A percentile compares a stretch with the other conserved stretches of the same genome.
Conservation (phyloP, 306 rosid species). For the Cucurbita pepo region DNA sequence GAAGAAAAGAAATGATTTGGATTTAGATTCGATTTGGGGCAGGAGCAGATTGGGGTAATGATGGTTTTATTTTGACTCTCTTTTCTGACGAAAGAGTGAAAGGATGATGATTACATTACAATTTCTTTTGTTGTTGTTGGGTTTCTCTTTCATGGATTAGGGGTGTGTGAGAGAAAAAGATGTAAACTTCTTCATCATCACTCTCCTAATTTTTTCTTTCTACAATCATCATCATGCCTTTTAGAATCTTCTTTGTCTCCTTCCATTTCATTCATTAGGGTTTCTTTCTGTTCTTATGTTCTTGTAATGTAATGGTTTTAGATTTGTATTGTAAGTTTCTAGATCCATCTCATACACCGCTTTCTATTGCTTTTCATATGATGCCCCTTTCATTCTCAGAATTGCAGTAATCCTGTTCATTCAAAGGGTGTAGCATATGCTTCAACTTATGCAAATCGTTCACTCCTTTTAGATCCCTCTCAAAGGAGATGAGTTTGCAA, state of each 20-base stretch:
- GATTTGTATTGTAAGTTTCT: neutral
- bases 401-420: neutral
- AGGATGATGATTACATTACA: constrained; percentile 20
- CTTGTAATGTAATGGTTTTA: neutral
- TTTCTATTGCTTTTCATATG: neutral
- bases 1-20: neutral
- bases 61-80: constrained; percentile 28
- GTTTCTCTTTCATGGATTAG: constrained; percentile 8
- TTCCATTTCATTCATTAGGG: neutral
- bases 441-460: too few species aligned
- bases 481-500: too few species aligned
- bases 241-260: constrained; percentile 33
- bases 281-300: neutral
- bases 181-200: constrained; percentile 9
- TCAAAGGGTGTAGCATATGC: too few species aligned
- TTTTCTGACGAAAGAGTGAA: constrained; percentile 22
- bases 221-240: constrained; percentile 15
- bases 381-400: neutral
- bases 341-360: constrained; percentile 5
- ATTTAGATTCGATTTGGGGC: constrained; percentile 10
- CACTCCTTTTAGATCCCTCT: too few species aligned
- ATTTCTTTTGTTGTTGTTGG: constrained; percentile 1
- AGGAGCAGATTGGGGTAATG: constrained; percentile 44
- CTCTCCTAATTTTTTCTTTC: constrained; percentile 8
- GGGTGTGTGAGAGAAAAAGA: neutral